Evolutionary conservation across 2,329 filamentous ascomycete species (phyloP), one percentile per base, ranked within the genome.

Genomic region (Apiospora pterosperma): DNA sequence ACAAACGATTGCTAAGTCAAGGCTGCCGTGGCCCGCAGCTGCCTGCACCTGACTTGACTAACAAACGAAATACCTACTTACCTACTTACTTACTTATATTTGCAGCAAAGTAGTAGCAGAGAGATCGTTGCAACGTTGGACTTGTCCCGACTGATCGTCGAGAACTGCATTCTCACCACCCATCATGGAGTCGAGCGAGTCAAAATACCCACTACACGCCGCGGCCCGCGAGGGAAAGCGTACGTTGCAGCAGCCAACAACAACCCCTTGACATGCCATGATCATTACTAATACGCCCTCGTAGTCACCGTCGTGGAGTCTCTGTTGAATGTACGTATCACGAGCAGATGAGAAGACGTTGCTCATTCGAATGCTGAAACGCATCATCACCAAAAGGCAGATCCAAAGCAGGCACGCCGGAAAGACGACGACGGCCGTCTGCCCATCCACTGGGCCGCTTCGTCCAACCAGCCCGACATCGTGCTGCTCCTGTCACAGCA

Each of bases 361-460:
- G 7, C 6, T 52, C 6, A 19, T 31, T 6, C 3, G 25, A 28
- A 14, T 34, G 48, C 48, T 55, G 28, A 55, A 31, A 31, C 28
- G 28, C 19, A 55, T 34, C 28, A 12, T 55, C 48, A 10, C 21
- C 41, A 21, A n/a, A 36, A 95, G 90, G 88, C 89, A 69, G 93
- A 97, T 73, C 89, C 92, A 2, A 94, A 92, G 72, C 86, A 96
- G 42, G 89, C 92, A 31, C 83, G 81, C 59, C 78, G 78, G 65
- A 88, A 89, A 72, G 96, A 99, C 73, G 90, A 92, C 60, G 96
- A 99, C 76, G 92, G 93, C 19, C 92, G 96, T 55, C 86, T 97
- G 41, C 90, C 96, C 2, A 88, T 98, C 64, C 96, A 99, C 82
- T 99, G 96, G 96, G 95, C 96, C 0, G 88, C 89, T 2, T 96